phyloP scores from a whole-genome alignment of 306 rosid genomes.

The Malus asiatica region DNA sequence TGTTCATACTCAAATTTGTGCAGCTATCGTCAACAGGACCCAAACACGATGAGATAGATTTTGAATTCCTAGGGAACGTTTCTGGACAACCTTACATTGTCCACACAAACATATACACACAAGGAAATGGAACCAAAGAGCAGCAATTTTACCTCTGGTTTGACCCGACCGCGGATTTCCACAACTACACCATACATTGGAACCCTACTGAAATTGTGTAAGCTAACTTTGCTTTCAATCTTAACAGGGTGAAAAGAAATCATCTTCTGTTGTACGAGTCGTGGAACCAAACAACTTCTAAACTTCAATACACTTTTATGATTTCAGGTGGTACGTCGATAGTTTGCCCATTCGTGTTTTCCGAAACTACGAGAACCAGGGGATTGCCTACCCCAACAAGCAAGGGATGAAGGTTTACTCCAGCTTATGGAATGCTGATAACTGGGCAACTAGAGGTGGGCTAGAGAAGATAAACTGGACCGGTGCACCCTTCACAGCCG shows the following conservation, averaged over 20 bases:
- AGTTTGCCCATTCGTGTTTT: slow-evolving; percentile 69
- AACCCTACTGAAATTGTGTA: slow-evolving; percentile 69
- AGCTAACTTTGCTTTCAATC: slow-evolving; percentile 14
- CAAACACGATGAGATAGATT: slow-evolving; percentile 82
- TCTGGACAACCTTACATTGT: slow-evolving; percentile 76
- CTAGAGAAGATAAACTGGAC: slow-evolving; percentile 58
- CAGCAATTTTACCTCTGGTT: slow-evolving; percentile 86
- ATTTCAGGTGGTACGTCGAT: slow-evolving; percentile 70
- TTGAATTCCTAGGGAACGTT: slow-evolving; percentile 76
- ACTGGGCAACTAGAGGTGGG: slow-evolving; percentile 88
- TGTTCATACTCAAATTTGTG: slow-evolving; percentile 14
- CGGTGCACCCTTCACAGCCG: slow-evolving; percentile 60
- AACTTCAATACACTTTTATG: background rate
- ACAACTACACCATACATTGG: slow-evolving; percentile 94
- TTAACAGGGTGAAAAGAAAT: background rate
- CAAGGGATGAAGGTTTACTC: slow-evolving; percentile 71
- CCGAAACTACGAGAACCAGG: slow-evolving; percentile 49
- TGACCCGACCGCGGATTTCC: slow-evolving; percentile 71
- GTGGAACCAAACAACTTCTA: background rate
- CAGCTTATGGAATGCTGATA: slow-evolving; percentile 71
- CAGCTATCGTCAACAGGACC: slow-evolving; percentile 70
- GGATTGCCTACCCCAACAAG: slow-evolving; percentile 60
- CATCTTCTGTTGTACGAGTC: background rate
- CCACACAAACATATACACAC: slow-evolving; percentile 62
- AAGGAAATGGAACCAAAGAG: slow-evolving; percentile 74